A percentile compares a stretch with the other conserved stretches of the same genome.
Conservation (phyloP, 257 asterid species). For the Plantago ovata region DNA sequence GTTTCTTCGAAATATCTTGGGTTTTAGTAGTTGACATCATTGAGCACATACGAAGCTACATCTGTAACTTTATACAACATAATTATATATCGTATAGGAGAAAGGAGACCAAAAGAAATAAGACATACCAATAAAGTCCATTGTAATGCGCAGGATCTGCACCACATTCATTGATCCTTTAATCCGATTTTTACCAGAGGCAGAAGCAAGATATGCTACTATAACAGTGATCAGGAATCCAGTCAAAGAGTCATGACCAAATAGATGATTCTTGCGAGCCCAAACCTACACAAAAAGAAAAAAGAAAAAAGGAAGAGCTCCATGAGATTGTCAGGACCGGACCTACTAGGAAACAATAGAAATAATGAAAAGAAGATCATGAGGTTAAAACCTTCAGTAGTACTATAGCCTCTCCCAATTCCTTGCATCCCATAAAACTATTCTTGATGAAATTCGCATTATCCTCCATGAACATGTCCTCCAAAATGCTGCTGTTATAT, state of each 20-base stretch:
- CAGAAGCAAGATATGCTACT: constrained; percentile 70
- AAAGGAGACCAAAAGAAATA: constrained; percentile 1
- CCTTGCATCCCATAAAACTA: constrained; percentile 66
- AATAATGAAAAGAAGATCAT: constrained; percentile 19
- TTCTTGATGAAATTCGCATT: constrained; percentile 58
- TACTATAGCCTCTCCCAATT: constrained; percentile 69
- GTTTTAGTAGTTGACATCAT: constrained; percentile 15
- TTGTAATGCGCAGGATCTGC: constrained; percentile 82
- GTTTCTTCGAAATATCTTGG: constrained; percentile 12
- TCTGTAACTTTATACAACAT: constrained; percentile 3
- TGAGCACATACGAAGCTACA: constrained; percentile 11
- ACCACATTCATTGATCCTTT: constrained; percentile 62
- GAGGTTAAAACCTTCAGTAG: constrained; percentile 61
- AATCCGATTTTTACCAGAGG: constrained; percentile 61
- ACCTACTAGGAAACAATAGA: background rate
- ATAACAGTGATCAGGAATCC: constrained; percentile 74
- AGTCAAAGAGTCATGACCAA: constrained; percentile 81
- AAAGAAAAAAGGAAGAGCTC: constrained; percentile 3
- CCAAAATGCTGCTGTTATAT: constrained; percentile 86
- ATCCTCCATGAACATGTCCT: constrained; percentile 91
- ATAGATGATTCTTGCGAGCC: constrained; percentile 75
- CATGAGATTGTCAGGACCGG: too few relatives aligned
- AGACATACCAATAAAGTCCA: constrained; percentile 81
- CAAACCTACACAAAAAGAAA: constrained; percentile 57
- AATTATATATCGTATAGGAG: constrained; percentile 3